Evolutionary conservation across 2,329 filamentous ascomycete genomes (phyloP).

Genomic region (Clonostachys byssicola): DNA sequence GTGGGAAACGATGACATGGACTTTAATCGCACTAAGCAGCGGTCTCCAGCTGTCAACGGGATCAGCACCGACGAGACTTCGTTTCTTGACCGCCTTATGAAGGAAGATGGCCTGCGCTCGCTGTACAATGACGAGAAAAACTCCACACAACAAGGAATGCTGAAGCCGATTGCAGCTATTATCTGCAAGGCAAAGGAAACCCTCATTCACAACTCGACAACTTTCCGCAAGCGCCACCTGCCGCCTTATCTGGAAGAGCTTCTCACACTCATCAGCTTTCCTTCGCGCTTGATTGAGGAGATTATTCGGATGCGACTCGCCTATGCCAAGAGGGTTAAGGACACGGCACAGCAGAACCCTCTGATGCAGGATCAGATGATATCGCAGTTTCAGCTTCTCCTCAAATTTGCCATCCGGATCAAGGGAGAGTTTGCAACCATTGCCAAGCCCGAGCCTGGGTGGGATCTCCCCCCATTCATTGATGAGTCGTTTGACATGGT

Average conservation of each 20-base stretch:
- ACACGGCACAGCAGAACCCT: slow-evolving; percentile 84
- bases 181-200: slow-evolving; percentile 93
- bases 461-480: slow-evolving; percentile 93
- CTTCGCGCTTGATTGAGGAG: slow-evolving; percentile 90
- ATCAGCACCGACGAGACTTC: slow-evolving; percentile 82
- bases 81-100: slow-evolving; percentile 90
- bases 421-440: slow-evolving; percentile 85
- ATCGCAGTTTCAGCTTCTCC: slow-evolving; percentile 86
- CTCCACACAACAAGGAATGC: slow-evolving; percentile 63
- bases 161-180: slow-evolving; percentile 76
- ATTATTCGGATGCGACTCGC: slow-evolving; percentile 89
- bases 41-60: slow-evolving; percentile 60
- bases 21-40: slow-evolving; percentile 72
- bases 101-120: slow-evolving; percentile 91
- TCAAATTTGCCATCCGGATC: slow-evolving; percentile 87
- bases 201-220: slow-evolving; percentile 78
- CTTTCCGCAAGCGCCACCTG: slow-evolving; percentile 83
- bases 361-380: slow-evolving; percentile 99
- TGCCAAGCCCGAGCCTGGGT: slow-evolving; percentile 82
- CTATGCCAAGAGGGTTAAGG: slow-evolving; percentile 93
- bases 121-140: slow-evolving; percentile 68
- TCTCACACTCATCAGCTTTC: slow-evolving; percentile 94
- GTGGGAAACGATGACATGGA: slow-evolving; percentile 95
- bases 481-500: slow-evolving; percentile 94
- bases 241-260: slow-evolving; percentile 97